A percentile compares a stretch with the other conserved stretches of the same genome.
Conservation (phyloP, 1,284 basidiomycete species). For the Pyrrhoderma noxium region DNA sequence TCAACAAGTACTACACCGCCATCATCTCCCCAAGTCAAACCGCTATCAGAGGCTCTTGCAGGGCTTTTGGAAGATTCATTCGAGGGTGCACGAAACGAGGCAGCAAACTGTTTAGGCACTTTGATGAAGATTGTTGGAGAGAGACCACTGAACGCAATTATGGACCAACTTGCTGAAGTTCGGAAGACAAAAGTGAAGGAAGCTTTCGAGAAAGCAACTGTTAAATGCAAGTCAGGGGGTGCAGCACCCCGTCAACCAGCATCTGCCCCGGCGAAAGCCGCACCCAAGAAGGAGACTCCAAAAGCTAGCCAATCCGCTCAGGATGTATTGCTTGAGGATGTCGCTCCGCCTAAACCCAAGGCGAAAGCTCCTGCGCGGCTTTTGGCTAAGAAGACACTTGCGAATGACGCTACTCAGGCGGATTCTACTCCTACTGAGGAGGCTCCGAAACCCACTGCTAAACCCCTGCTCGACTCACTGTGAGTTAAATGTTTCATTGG, state of each 20-base stretch:
- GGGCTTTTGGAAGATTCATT: conserved; percentile 80
- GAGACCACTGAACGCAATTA: conserved; percentile 79
- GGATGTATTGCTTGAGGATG: conserved; percentile 7
- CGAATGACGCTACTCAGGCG: background rate
- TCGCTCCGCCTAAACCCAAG: conserved; percentile 10
- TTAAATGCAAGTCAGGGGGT: conserved; percentile 73
- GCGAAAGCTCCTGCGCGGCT: conserved; percentile 13
- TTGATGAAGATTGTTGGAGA: conserved; percentile 98
- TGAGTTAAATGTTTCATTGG: conserved; percentile 9
- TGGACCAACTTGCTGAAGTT: conserved; percentile 86
- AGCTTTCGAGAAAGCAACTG: conserved; percentile 81
- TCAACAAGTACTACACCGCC: conserved; percentile 63
- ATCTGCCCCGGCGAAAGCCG: conserved; percentile 30
- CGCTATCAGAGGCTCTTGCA: conserved; percentile 75
- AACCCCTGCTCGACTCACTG: conserved; percentile 24
- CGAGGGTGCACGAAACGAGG: conserved; percentile 87
- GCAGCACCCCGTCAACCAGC: conserved; percentile 38
- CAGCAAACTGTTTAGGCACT: conserved; percentile 82
- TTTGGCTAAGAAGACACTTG: conserved; percentile 27
- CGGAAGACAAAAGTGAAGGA: conserved; percentile 94
- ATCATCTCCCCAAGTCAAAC: conserved; percentile 73
- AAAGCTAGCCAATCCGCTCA: background rate
- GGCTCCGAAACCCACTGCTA: conserved; percentile 20
- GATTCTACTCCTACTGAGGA: background rate
- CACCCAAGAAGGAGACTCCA: conserved; percentile 24